phyloP scores from a whole-genome alignment of 2,329 filamentous ascomycete species.

The Tolypocladium paradoxum region DNA sequence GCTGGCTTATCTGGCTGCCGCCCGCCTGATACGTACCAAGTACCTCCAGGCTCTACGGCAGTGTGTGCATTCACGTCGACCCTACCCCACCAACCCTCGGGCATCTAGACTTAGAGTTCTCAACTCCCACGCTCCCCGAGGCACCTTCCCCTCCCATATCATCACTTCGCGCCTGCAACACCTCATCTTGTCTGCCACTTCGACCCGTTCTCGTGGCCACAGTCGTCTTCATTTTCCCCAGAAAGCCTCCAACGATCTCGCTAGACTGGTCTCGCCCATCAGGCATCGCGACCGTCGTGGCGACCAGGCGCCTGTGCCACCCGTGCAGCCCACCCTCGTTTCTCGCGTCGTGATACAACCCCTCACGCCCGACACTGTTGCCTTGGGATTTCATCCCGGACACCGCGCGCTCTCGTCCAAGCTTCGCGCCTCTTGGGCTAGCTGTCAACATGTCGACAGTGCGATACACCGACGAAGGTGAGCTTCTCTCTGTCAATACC shows the following conservation, averaged over 20 bases:
- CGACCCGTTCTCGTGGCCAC: background rate
- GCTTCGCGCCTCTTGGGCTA: background rate
- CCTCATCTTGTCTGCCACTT: background rate
- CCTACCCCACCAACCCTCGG: background rate
- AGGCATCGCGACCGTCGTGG: background rate
- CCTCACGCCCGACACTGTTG: background rate
- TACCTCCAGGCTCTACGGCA: background rate
- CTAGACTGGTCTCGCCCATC: background rate
- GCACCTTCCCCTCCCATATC: background rate
- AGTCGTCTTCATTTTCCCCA: background rate
- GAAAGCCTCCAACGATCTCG: background rate
- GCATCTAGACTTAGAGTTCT: background rate
- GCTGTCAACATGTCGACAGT: background rate
- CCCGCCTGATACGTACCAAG: constrained; percentile 5
- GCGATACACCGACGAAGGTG: background rate
- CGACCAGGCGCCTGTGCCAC: background rate
- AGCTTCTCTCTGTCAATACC: background rate
- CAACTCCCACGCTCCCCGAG: no score
- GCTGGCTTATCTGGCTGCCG: constrained; percentile 6
- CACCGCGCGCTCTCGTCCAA: background rate
- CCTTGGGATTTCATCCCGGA: background rate
- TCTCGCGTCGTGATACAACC: background rate
- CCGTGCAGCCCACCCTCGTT: background rate
- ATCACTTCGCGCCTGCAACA: background rate
- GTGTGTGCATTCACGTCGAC: background rate